phyloP scores from a whole-genome alignment of 768 basidiomycete genomes.

The Kwoniella dendrophila region DNA sequence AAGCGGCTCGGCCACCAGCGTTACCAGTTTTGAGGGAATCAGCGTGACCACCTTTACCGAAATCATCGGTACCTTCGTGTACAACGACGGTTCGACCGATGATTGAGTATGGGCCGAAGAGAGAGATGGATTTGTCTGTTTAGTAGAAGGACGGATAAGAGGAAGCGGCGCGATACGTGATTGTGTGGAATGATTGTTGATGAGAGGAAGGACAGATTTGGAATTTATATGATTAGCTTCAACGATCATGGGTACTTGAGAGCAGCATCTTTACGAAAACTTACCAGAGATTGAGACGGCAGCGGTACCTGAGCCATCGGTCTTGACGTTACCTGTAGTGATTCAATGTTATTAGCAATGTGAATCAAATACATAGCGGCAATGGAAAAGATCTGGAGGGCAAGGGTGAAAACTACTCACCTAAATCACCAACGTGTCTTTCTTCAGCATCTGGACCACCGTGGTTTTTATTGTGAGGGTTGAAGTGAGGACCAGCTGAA shows the following conservation, averaged over 20 bases:
- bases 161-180: background rate
- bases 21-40: slow-evolving; percentile 79
- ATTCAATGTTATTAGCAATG: too few species aligned
- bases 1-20: slow-evolving; percentile 70
- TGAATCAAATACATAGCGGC: background rate
- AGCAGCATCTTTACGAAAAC: slow-evolving; percentile 7
- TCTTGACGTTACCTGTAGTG: slow-evolving; percentile 66
- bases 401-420: slow-evolving; percentile 31
- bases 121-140: slow-evolving; percentile 64
- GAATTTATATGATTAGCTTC: background rate
- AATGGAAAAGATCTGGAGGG: background rate
- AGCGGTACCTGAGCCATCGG: slow-evolving; percentile 65
- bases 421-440: slow-evolving; percentile 68
- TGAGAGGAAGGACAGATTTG: too few species aligned
- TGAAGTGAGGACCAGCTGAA: slow-evolving; percentile 76
- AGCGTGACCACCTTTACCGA: slow-evolving; percentile 69
- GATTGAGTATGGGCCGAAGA: slow-evolving; percentile 70
- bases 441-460: slow-evolving; percentile 62
- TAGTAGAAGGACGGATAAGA: background rate
- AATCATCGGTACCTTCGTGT: slow-evolving; percentile 76
- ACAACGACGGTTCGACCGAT: slow-evolving; percentile 76
- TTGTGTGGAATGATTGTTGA: too few species aligned
- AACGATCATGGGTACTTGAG: background rate
- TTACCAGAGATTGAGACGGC: slow-evolving; percentile 61
- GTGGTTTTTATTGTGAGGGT: slow-evolving; percentile 68